Conservation (phyloP, 129 eudicot species). For the Helichrysum umbraculigerum region DNA sequence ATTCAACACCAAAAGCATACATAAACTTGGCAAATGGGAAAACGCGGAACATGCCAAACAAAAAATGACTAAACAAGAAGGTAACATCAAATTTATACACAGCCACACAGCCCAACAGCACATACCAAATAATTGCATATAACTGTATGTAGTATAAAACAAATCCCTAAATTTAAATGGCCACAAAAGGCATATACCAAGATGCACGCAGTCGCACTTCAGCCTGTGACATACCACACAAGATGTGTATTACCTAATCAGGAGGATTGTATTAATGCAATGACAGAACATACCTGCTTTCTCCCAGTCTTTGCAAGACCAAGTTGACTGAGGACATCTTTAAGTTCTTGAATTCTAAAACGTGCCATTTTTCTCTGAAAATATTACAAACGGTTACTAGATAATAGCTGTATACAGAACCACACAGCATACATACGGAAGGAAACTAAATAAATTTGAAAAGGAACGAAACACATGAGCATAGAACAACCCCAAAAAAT, state of each 20-base stretch:
- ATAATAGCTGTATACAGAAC: neutral
- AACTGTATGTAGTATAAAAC: neutral
- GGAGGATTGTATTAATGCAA: constrained; percentile 15
- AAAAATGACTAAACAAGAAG: neutral
- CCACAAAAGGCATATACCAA: neutral
- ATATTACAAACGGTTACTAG: constrained; percentile 1
- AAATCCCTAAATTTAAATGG: constrained; percentile 8
- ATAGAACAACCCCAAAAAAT: constrained; percentile 3
- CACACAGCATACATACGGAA: neutral
- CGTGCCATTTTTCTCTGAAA: constrained; percentile 42
- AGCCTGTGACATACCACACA: neutral
- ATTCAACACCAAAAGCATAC: constrained; percentile 12
- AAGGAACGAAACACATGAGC: constrained; percentile 13
- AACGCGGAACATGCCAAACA: constrained; percentile 2
- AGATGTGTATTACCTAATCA: constrained; percentile 3
- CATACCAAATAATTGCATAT: neutral
- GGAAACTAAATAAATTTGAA: neutral
- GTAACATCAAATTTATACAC: neutral
- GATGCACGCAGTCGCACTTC: constrained; percentile 6
- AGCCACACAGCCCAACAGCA: constrained; percentile 1
- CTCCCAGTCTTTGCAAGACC: constrained; percentile 53
- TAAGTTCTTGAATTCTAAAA: constrained; percentile 58
- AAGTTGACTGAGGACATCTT: constrained; percentile 49
- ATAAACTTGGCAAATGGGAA: constrained; percentile 3
- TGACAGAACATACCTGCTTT: constrained; percentile 47